Percentiles rank a stretch among this genome's conserved stretches.
phyloP scores from a whole-genome alignment of 345 rosid species.

The Cardamine resedifolia region DNA sequence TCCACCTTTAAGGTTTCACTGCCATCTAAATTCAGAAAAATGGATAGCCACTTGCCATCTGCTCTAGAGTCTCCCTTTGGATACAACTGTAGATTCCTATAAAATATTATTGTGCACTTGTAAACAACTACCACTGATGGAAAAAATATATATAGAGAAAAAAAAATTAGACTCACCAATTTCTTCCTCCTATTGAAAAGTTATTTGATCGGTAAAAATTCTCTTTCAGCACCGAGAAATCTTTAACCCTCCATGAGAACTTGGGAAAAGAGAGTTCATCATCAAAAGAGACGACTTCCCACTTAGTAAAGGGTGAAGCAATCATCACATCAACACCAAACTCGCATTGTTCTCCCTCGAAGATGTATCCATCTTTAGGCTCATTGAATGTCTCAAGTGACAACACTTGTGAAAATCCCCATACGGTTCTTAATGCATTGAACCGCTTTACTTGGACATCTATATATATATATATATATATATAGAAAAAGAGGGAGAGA shows the following conservation, averaged over 20 bases:
- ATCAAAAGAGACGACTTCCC: background rate
- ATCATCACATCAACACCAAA: conserved; percentile 21
- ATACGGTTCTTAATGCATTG: background rate
- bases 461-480: background rate
- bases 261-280: background rate
- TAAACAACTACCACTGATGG: too few relatives aligned
- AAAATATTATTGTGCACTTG: too few relatives aligned
- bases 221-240: background rate
- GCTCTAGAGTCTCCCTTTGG: background rate
- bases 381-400: background rate
- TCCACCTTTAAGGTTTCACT: background rate
- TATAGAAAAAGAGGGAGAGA: too few relatives aligned
- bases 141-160: too few relatives aligned
- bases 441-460: background rate
- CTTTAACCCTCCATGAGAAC: background rate
- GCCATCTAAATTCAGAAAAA: background rate
- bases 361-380: background rate
- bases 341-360: conserved; percentile 6
- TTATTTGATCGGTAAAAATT: background rate
- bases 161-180: too few relatives aligned
- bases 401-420: conserved; percentile 7
- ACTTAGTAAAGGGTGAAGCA: background rate
- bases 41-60: background rate
- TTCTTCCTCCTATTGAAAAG: background rate
- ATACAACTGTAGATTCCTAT: conserved; percentile 4